Evolutionary conservation across 495 filamentous ascomycete species (phyloP), one percentile per base, ranked within the genome.

Genomic region (Xylaria venustula): DNA sequence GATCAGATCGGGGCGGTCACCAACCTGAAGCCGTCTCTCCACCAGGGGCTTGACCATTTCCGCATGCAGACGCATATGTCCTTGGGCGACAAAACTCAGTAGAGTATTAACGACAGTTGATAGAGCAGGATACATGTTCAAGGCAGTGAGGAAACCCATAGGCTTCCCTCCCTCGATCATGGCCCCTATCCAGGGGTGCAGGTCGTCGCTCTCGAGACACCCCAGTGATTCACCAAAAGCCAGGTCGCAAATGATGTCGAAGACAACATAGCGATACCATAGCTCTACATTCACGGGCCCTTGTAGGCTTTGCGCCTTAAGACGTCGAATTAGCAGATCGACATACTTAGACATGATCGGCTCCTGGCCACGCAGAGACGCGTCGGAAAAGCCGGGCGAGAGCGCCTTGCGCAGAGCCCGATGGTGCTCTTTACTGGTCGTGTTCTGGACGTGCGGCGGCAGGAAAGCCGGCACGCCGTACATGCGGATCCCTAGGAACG

Each of bases 241-340:
- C 7, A 85, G 62, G 51, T 85, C 81, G 2, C 82, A 79, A 37
- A 81, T 81, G 14, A 83, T 71, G 61, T 83, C 81, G 57, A 84
- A 84, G 0, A 80, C 80, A 7, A 67, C 71, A 46, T 72, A 80
- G 42, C 81, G 80, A 57, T 72, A 79, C 80, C 80, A 83, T 23
- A 45, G 51, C 14, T 60, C 66, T 32, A 78, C 67, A 36, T 79
- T 65, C 8, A 73, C 58, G 1, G 49, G 7, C 47, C 58, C n/a
- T 19, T 61, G 14, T 23, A 53, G 11, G 68, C 51, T 26, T 66
- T 62, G 65, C 23, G 55, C 51, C n/a, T 65, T 52, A n/a, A 82
- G 58, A 34, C 74, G 68, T 3, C 64, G 57, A 0, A 82, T 66
- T 8, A 82, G 63, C 19, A 72, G 22, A 46, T 80, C 74, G 2